A percentile compares a stretch with the other conserved stretches of the same genome.
These are phyloP conservation scores for Ambrosia artemisiifolia DNA, from an alignment of 129 eudicot genomes.

Conservation along the genomic window DNA sequence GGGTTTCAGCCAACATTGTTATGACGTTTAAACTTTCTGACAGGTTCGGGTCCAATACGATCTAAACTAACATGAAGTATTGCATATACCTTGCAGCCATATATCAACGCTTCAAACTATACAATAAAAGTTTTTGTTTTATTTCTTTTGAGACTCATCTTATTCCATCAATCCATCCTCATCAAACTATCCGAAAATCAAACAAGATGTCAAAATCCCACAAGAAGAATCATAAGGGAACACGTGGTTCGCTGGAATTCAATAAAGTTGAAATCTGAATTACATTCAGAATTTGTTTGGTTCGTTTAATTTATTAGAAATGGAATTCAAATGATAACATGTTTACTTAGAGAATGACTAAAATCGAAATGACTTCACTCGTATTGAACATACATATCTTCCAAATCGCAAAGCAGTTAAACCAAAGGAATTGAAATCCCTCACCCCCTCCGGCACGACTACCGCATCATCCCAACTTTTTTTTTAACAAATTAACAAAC, in stretches of 20 bases:
- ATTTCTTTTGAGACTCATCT: not conserved
- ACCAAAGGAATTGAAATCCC: not conserved
- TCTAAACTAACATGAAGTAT: not conserved
- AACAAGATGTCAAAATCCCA: not conserved
- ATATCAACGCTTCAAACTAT: not conserved
- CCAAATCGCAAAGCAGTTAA: not conserved
- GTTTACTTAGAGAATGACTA: not conserved
- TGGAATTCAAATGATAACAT: not conserved
- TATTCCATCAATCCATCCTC: not conserved
- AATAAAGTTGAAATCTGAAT: not conserved
- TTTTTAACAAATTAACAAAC: not conserved
- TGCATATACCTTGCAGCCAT: not conserved
- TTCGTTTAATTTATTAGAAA: not conserved
- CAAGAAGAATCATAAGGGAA: not conserved
- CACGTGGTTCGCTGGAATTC: not conserved
- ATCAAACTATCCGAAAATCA: not conserved
- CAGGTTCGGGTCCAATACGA: not conserved
- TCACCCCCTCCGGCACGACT: not conserved
- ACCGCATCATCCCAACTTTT: not conserved
- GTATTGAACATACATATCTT: not conserved
- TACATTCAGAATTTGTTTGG: not conserved
- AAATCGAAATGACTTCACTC: not conserved
- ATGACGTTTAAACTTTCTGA: not conserved
- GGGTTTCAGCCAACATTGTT: not conserved
- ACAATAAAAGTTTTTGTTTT: not conserved